phyloP scores from a whole-genome alignment of 345 rosid species.

The Acer negundo region DNA sequence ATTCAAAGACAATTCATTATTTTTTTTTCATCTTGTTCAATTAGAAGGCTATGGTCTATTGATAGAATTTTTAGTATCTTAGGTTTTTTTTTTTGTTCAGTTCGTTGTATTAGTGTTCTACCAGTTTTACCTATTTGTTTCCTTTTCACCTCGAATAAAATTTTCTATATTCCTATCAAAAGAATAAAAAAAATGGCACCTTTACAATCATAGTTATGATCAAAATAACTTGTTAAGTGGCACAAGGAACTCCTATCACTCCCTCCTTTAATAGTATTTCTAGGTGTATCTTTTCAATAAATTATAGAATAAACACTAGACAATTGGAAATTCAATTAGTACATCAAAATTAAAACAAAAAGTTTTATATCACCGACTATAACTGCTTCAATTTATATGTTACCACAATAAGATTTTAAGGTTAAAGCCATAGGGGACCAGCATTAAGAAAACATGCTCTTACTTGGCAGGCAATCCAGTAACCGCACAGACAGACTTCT shows the following conservation, averaged over 20 bases:
- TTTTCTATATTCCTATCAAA: not conserved
- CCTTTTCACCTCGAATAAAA: not conserved
- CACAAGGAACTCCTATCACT: not conserved
- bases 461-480: constrained; percentile 98
- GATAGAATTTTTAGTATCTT: constrained; percentile 1
- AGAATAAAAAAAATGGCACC: not conserved
- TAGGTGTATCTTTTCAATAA: not conserved
- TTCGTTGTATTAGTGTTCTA: not conserved
- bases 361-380: not conserved
- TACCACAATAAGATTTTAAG: not conserved
- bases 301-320: not conserved
- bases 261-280: not conserved
- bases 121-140: not conserved
- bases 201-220: not conserved
- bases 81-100: not conserved
- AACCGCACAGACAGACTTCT: constrained; percentile 73
- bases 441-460: constrained; percentile 30
- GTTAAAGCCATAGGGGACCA: constrained; percentile 14
- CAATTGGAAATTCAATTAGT: not conserved
- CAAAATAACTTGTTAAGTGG: not conserved
- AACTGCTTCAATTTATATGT: not conserved
- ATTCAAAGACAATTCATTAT: not conserved
- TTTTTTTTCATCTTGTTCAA: not conserved
- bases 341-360: not conserved
- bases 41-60: not conserved